phyloP scores from a whole-genome alignment of 75 land plant species.

The Chamaecyparis obtusa region DNA sequence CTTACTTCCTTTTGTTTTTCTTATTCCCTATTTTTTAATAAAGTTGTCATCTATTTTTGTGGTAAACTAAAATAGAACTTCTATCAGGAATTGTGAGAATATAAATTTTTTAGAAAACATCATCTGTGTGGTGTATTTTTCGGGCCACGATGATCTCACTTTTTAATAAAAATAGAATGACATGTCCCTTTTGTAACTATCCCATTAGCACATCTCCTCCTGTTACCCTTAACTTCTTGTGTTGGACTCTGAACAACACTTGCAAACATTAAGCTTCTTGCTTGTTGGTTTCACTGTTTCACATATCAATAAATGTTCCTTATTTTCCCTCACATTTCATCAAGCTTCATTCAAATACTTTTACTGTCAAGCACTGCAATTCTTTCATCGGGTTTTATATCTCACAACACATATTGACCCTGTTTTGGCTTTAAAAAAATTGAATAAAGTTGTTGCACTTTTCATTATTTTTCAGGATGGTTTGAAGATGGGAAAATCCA shows the following conservation, averaged over 20 bases:
- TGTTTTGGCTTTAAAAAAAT: not conserved
- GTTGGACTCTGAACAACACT: not conserved
- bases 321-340: not conserved
- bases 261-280: not conserved
- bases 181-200: not conserved
- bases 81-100: not conserved
- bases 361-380: not conserved
- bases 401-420: not conserved
- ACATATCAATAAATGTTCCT: not conserved
- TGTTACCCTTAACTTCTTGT: too few species aligned
- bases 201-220: not conserved
- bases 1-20: too few species aligned
- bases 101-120: not conserved
- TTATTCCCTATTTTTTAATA: not conserved
- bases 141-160: not conserved
- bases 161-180: not conserved
- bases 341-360: not conserved
- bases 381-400: not conserved
- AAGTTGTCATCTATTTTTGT: not conserved
- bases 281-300: not conserved
- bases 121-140: too few species aligned
- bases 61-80: not conserved
- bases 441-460: slow-evolving; percentile 19
- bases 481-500: slow-evolving; percentile 97
- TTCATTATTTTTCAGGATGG: slow-evolving; percentile 84